Percentiles rank a stretch among this genome's conserved stretches.
phyloP scores from a whole-genome alignment of 78 protist genomes.

The Trichosphaerium sp. region DNA sequence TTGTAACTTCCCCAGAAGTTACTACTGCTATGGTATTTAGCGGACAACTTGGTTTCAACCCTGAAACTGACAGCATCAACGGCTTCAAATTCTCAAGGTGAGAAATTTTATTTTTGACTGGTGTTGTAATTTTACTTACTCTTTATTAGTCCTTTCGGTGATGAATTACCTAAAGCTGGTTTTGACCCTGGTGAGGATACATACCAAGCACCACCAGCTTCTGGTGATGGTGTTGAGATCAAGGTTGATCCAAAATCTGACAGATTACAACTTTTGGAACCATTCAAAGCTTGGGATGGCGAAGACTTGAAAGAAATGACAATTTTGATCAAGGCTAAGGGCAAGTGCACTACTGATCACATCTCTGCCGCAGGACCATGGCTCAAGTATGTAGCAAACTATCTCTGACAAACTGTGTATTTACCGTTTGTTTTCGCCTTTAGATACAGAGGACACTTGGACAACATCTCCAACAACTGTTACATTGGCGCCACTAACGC shows the following conservation, averaged over 20 bases:
- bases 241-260: constrained; percentile 56
- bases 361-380: constrained; percentile 93
- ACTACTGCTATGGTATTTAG: constrained; percentile 81
- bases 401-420: too few relatives aligned
- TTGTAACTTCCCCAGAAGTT: constrained; percentile 90
- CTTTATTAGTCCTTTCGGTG: too few relatives aligned
- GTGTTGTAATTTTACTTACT: too few relatives aligned
- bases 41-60: constrained; percentile 81
- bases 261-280: constrained; percentile 76
- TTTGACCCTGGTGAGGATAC: constrained; percentile 79
- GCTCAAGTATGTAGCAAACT: too few relatives aligned
- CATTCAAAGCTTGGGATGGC: constrained; percentile 83
- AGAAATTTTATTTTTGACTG: too few relatives aligned
- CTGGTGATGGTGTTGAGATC: constrained; percentile 40
- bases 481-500: constrained; percentile 83
- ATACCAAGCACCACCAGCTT: constrained; percentile 68
- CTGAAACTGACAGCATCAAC: constrained; percentile 61
- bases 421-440: too few relatives aligned
- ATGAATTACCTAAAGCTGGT: constrained; percentile 76
- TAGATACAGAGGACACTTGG: constrained; percentile 93
- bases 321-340: constrained; percentile 81
- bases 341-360: constrained; percentile 96
- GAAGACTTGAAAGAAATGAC: constrained; percentile 55
- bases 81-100: constrained; percentile 62
- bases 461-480: constrained; percentile 89